These are phyloP conservation scores for Venturia effusa DNA, from an alignment of 2,329 filamentous ascomycete species.

Conservation along the genomic window DNA sequence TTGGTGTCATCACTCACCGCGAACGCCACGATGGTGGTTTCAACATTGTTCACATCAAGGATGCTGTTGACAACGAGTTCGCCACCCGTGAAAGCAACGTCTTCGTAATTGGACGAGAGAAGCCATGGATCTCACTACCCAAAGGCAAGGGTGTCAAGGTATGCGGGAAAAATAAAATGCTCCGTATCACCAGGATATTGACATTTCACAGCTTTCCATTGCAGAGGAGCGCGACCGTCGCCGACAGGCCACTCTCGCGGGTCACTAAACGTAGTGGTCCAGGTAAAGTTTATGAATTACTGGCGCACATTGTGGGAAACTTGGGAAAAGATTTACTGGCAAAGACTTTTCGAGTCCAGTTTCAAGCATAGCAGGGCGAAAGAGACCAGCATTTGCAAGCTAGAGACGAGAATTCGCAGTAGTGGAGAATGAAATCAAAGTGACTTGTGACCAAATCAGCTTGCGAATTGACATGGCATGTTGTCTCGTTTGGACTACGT, in stretches of 20 bases:
- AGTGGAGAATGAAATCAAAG: not conserved
- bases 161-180: constrained; percentile 25
- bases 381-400: not conserved
- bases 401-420: not conserved
- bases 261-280: constrained; percentile 28
- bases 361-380: not conserved
- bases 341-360: constrained; percentile 1
- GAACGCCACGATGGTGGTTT: constrained; percentile 99
- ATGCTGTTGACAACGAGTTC: constrained; percentile 99
- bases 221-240: constrained; percentile 98
- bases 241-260: constrained; percentile 55
- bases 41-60: constrained; percentile 99
- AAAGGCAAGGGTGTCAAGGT: constrained; percentile 99
- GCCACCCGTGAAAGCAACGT: constrained; percentile 99
- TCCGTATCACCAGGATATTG: constrained; percentile 10
- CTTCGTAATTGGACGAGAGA: constrained; percentile 96
- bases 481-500: not conserved
- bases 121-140: constrained; percentile 98
- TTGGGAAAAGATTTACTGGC: not conserved
- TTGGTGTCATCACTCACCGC: constrained; percentile 99
- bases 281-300: not conserved
- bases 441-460: not conserved
- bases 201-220: constrained; percentile 64
- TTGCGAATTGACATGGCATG: not conserved
- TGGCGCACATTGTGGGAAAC: not conserved